Base-by-base conservation (phyloP, 1,284 basidiomycete genomes). In the Boletus smithii region DNA sequence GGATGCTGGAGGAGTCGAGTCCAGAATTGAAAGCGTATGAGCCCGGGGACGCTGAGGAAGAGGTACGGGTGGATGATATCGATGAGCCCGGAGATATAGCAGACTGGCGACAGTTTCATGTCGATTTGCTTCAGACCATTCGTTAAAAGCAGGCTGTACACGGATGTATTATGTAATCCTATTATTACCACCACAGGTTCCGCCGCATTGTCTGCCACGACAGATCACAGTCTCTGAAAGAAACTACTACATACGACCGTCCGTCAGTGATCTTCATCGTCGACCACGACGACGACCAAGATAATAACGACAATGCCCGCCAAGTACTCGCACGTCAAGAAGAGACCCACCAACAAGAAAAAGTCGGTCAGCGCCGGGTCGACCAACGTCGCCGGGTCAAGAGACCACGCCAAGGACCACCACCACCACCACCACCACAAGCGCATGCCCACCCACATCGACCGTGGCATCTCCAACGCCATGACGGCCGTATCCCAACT, bases 281-380 rank as follows among this genome's bases (percentile, higher is more conserved):
- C 26, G 18, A 10, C 32, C 10, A 11, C 36, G 36, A 26, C 53
- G 33, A 34, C 39, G 10, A 43, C 43, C 3, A 18, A 24, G 17
- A 26, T 9, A 16, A n/a, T n/a, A n/a, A 50, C 44, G 11, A 55
- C 22, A 4, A 84, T 84, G 82, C 79, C 82, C 13, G 75, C 80
- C 26, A 84, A 84, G 57, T 83, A 84, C 65, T 83, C 82, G 16
- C 81, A 84, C 63, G 76, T 81, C n/a, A 83, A 82, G 72, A 83
- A 81, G 60, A 67, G 79, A 33, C 67, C 76, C 8, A 69, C 71
- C 6, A 57, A 70, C 6, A 68, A 73, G 57, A 78, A 75, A 58
- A 74, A 75, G 50, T 57, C 68, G 6, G 63, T 45, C 39, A 60
- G 38, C 60, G 59, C 50, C 59, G 57, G n/a, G n/a, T n/a, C 49